These are phyloP conservation scores for Eutrema japonicum DNA, from an alignment of 345 rosid genomes.

Conservation along the genomic window DNA sequence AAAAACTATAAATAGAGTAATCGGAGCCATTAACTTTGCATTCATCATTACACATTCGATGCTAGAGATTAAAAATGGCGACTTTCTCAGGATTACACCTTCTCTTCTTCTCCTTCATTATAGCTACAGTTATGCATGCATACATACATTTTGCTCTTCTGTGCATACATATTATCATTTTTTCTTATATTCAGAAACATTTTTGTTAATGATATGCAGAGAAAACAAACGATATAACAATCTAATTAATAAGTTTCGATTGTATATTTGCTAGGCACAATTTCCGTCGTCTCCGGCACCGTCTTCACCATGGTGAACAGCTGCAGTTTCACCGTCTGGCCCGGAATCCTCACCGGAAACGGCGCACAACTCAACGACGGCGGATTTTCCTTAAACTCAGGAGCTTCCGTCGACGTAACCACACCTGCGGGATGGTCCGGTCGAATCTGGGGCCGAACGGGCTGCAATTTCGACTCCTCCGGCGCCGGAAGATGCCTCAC, in stretches of 20 bases:
- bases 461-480: conserved; percentile 63
- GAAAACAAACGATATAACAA: background rate
- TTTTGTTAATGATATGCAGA: background rate
- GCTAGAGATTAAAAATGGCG: conserved; percentile 26
- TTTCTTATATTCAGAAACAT: background rate
- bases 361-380: conserved; percentile 61
- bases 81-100: conserved; percentile 12
- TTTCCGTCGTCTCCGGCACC: conserved; percentile 30
- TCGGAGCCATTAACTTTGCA: background rate
- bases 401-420: conserved; percentile 49
- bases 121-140: conserved; percentile 16
- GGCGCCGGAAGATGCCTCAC: conserved; percentile 66
- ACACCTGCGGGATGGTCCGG: conserved; percentile 86
- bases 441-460: conserved; percentile 79
- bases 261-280: conserved; percentile 26
- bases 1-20: conserved; percentile 29
- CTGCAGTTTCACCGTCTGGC: conserved; percentile 61
- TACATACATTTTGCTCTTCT: background rate
- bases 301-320: conserved; percentile 25
- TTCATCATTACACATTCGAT: conserved; percentile 8
- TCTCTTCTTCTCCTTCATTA: conserved; percentile 36
- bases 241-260: background rate
- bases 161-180: background rate
- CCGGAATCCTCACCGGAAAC: conserved; percentile 67
- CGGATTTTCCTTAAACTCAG: conserved; percentile 58